phyloP scores from a whole-genome alignment of 2,329 filamentous ascomycete genomes.

The Arthrocladium fulminans region DNA sequence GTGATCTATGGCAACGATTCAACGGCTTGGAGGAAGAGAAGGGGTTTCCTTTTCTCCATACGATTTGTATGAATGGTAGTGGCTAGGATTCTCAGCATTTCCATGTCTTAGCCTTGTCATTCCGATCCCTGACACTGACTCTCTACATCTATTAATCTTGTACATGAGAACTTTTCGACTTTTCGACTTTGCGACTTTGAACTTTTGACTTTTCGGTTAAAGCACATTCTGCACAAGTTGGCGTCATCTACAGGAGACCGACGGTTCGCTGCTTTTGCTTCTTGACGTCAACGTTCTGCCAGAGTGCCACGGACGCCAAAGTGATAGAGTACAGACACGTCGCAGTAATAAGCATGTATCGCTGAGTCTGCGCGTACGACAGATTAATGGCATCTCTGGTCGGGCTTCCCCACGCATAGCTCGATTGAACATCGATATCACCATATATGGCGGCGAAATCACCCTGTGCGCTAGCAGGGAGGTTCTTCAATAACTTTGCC shows the following conservation, averaged over 20 bases:
- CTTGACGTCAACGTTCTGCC: neutral
- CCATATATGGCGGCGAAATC: conserved; percentile 22
- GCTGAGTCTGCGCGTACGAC: conserved; percentile 41
- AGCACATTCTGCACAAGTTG: too few species aligned
- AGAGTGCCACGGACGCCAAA: neutral
- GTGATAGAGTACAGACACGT: neutral
- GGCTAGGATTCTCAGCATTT: too few species aligned
- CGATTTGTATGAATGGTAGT: too few species aligned
- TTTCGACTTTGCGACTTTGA: too few species aligned
- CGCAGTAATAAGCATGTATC: conserved; percentile 29
- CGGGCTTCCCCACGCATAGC: conserved; percentile 33
- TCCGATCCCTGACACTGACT: too few species aligned
- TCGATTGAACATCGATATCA: conserved; percentile 19
- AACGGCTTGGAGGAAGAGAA: too few species aligned
- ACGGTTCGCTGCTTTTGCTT: neutral
- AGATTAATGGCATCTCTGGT: conserved; percentile 36
- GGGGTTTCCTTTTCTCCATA: too few species aligned
- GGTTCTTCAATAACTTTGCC: conserved; percentile 15
- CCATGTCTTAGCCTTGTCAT: too few species aligned
- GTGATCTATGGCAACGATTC: too few species aligned
- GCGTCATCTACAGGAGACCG: neutral
- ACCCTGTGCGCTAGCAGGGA: conserved; percentile 18
- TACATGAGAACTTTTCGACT: too few species aligned
- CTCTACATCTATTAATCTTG: too few species aligned
- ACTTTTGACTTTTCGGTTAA: too few species aligned